Conservation (phyloP, 2,329 filamentous ascomycete species). For the Aspergillus ochraceoroseus region DNA sequence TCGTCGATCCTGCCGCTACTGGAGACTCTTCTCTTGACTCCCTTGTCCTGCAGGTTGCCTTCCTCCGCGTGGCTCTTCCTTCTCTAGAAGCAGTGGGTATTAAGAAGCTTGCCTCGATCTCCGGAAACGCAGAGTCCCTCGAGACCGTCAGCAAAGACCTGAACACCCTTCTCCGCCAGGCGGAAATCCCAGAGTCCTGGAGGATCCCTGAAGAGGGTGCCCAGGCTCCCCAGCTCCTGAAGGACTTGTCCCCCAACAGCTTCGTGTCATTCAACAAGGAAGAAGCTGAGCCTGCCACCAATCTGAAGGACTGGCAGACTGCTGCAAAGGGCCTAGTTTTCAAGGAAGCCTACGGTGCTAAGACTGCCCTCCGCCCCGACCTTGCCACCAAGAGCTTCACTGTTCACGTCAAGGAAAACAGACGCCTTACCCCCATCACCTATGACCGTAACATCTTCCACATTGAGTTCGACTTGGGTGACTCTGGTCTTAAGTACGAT, state of each 20-base stretch:
- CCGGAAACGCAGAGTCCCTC: slow-evolving; percentile 57
- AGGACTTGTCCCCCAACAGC: slow-evolving; percentile 69
- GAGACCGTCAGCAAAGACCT: slow-evolving; percentile 59
- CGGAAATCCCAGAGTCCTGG: slow-evolving; percentile 79
- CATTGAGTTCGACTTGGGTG: slow-evolving; percentile 93
- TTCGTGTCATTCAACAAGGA: slow-evolving; percentile 75
- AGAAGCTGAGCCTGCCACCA: slow-evolving; percentile 61
- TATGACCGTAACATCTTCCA: slow-evolving; percentile 99
- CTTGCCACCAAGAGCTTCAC: slow-evolving; percentile 78
- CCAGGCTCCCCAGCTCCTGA: slow-evolving; percentile 48
- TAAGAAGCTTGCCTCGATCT: slow-evolving; percentile 61
- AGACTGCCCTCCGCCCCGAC: slow-evolving; percentile 73
- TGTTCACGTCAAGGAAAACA: slow-evolving; percentile 90
- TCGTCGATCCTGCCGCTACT: slow-evolving; percentile 67
- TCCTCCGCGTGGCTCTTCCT: slow-evolving; percentile 70
- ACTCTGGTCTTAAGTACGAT: slow-evolving; percentile 88
- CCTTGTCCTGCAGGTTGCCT: slow-evolving; percentile 71
- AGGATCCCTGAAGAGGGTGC: slow-evolving; percentile 56
- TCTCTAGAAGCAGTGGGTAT: slow-evolving; percentile 59
- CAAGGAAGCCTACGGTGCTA: slow-evolving; percentile 86
- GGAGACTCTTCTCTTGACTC: slow-evolving; percentile 63
- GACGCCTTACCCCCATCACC: slow-evolving; percentile 75
- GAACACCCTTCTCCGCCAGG: slow-evolving; percentile 62
- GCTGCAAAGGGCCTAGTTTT: slow-evolving; percentile 84
- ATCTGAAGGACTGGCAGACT: slow-evolving; percentile 72